Evolutionary conservation across 306 rosid species (phyloP).

Genomic region (Pterocarpus santalinus): DNA sequence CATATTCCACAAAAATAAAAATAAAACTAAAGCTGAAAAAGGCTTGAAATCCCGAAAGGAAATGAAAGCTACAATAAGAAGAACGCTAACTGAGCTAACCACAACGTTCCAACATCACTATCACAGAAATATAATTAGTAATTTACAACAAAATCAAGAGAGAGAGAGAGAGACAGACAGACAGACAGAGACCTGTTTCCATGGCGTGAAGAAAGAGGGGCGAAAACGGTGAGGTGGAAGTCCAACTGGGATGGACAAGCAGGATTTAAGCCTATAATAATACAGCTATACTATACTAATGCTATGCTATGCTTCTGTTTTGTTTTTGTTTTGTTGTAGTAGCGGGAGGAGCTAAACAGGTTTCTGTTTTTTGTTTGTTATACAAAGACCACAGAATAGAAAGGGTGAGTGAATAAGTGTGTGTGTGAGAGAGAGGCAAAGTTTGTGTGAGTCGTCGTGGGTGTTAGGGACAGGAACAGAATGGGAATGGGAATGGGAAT

Average conservation of each 20-base stretch:
- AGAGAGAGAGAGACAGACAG: constrained; percentile 57
- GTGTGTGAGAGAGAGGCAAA: not conserved
- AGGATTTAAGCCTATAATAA: not conserved
- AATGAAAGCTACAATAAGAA: constrained; percentile 1
- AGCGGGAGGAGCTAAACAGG: constrained; percentile 15
- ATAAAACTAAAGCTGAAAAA: constrained; percentile 5
- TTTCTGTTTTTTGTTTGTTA: constrained; percentile 15
- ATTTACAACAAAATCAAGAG: constrained; percentile 27
- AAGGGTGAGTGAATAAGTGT: not conserved
- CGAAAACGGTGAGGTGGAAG: constrained; percentile 70
- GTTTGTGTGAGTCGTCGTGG: constrained; percentile 15
- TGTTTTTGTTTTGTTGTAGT: constrained; percentile 16
- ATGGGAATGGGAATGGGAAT: not conserved
- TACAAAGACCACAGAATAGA: constrained; percentile 9
- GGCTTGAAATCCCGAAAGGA: constrained; percentile 39
- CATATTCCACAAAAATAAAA: not conserved
- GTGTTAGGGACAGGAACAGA: not conserved
- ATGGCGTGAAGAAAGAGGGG: constrained; percentile 55
- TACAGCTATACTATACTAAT: not conserved
- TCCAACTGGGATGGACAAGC: constrained; percentile 66
- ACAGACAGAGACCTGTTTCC: constrained; percentile 63
- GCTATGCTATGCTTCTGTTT: not conserved
- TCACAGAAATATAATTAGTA: constrained; percentile 25
- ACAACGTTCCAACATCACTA: not conserved
- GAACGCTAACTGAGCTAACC: not conserved